Conservation (phyloP, 306 rosid genomes). For the Malus fusca region DNA sequence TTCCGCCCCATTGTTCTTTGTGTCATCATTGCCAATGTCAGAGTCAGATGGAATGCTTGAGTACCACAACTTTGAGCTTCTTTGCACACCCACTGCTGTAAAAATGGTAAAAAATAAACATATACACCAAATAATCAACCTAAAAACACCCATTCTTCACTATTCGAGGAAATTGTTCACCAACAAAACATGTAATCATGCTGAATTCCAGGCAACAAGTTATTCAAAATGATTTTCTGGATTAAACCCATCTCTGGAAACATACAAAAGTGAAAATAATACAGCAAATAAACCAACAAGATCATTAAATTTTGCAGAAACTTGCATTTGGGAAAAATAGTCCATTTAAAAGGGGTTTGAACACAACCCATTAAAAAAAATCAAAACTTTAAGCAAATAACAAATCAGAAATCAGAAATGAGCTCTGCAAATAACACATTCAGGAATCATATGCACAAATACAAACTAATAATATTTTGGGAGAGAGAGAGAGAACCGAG, state of each 20-base stretch:
- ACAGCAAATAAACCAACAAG: background rate
- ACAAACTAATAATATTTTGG: background rate
- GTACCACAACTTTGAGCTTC: constrained; percentile 38
- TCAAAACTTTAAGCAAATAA: background rate
- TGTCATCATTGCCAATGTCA: constrained; percentile 14
- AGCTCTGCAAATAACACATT: background rate
- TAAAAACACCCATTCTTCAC: background rate
- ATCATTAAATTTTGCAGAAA: background rate
- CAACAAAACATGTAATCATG: background rate
- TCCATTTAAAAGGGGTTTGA: background rate
- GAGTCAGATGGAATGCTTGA: constrained; percentile 29
- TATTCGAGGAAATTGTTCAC: constrained; percentile 6
- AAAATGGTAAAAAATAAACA: constrained; percentile 15
- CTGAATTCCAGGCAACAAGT: background rate
- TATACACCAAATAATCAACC: background rate
- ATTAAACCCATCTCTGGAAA: constrained; percentile 4
- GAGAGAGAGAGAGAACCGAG: constrained; percentile 35
- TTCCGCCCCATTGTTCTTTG: constrained; percentile 14
- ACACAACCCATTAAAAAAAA: constrained; percentile 3
- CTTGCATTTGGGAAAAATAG: background rate
- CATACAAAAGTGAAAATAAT: background rate
- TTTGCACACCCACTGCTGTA: constrained; percentile 30
- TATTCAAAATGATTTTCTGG: background rate
- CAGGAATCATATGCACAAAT: background rate
- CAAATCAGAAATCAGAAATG: background rate